A percentile compares a stretch with the other conserved stretches of the same genome.
Conservation (phyloP, 2,329 filamentous ascomycete species). For the Aspergillus flavus region DNA sequence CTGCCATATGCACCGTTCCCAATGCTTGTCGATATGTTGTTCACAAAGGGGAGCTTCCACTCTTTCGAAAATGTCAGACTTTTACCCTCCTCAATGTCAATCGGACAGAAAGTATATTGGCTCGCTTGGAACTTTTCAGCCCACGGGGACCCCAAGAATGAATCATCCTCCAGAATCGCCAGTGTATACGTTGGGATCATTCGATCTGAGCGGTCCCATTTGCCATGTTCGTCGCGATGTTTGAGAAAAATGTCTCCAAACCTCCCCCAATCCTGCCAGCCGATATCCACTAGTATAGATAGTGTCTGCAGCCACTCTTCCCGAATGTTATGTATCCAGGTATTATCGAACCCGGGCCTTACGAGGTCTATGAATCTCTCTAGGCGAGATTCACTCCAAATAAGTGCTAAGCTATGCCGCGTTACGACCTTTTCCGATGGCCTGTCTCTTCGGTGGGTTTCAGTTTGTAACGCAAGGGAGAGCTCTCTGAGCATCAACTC, state of each 20-base stretch:
- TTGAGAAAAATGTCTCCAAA: slow-evolving; percentile 16
- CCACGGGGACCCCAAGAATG: slow-evolving; percentile 8
- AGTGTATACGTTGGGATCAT: slow-evolving; percentile 10
- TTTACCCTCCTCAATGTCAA: slow-evolving; percentile 13
- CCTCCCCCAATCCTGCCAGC: slow-evolving; percentile 16
- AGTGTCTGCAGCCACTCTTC: slow-evolving; percentile 11
- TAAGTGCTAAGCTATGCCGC: slow-evolving; percentile 4
- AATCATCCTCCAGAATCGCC: not conserved
- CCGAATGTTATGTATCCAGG: not conserved
- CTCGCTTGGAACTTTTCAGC: slow-evolving; percentile 3
- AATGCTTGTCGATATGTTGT: not conserved
- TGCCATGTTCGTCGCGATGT: not conserved
- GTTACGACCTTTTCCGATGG: slow-evolving; percentile 14
- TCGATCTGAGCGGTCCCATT: slow-evolving; percentile 7
- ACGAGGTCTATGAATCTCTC: slow-evolving; percentile 10
- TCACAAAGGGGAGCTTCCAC: slow-evolving; percentile 17
- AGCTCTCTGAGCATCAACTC: not conserved
- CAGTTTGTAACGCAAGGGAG: not conserved
- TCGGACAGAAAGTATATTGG: slow-evolving; percentile 13
- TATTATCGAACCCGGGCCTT: not conserved
- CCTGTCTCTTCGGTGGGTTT: not conserved
- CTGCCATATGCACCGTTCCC: slow-evolving; percentile 12
- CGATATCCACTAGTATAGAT: slow-evolving; percentile 16
- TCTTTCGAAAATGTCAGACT: slow-evolving; percentile 7
- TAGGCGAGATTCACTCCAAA: slow-evolving; percentile 16